Evolutionary conservation across 1,284 basidiomycete genomes (phyloP).

Genomic region (Coniferiporia sulphurascens): DNA sequence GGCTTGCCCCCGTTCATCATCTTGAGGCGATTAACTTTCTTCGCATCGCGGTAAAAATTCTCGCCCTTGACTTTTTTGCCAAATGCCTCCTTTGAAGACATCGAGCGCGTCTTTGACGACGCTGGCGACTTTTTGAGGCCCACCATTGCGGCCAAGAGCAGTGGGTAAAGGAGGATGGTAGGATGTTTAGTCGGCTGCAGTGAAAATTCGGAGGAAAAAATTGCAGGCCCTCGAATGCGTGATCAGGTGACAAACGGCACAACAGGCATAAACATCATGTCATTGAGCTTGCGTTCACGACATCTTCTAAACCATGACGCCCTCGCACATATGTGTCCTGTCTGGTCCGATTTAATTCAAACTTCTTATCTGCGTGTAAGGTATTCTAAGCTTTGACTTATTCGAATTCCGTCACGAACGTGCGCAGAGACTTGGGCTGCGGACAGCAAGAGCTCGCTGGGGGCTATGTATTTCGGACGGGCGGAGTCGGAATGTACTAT

Average conservation of each 20-base stretch:
- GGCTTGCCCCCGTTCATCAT: conserved; percentile 91
- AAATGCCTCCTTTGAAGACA: conserved; percentile 13
- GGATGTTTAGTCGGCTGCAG: not conserved
- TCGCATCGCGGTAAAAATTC: conserved; percentile 93
- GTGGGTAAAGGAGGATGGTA: conserved; percentile 1
- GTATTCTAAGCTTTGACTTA: not conserved
- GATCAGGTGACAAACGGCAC: not conserved
- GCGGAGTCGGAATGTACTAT: no score
- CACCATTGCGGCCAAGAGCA: conserved; percentile 41
- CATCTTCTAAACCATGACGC: no score
- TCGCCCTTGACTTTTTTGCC: conserved; percentile 77
- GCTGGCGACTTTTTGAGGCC: conserved; percentile 52
- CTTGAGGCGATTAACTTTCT: conserved; percentile 76
- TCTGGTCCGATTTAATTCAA: not conserved
- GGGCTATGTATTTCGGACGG: not conserved
- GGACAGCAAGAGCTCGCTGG: not conserved
- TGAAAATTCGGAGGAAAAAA: not conserved
- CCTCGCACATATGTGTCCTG: not conserved
- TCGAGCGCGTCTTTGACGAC: conserved; percentile 39
- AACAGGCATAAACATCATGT: not conserved
- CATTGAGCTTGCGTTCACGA: no score
- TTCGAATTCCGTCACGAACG: not conserved
- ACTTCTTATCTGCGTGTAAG: not conserved
- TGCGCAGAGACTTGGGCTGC: not conserved
- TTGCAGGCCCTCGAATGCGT: not conserved